A percentile compares a stretch with the other conserved stretches of the same genome.
Evolutionary conservation across 2,329 filamentous ascomycete genomes (phyloP).

Genomic region (Penicillium sp.): DNA sequence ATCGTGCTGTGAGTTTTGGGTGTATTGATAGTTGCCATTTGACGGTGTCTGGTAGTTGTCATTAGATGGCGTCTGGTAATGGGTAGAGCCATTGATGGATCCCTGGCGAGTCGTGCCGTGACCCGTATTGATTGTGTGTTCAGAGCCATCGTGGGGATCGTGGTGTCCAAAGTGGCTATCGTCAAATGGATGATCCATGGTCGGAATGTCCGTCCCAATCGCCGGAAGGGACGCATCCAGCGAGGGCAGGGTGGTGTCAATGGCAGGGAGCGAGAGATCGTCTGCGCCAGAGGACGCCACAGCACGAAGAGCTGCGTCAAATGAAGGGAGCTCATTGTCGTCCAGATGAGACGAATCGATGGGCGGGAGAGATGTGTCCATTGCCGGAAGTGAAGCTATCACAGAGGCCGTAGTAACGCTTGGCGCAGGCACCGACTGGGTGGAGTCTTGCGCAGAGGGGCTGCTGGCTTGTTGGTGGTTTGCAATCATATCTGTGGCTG

Average conservation of each 20-base stretch:
- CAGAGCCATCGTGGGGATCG: slow-evolving; percentile 16
- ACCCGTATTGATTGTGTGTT: slow-evolving; percentile 17
- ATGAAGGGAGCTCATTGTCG: slow-evolving; percentile 28
- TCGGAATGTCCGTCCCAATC: slow-evolving; percentile 35
- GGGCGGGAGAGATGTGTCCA: slow-evolving; percentile 23
- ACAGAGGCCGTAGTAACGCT: slow-evolving; percentile 17
- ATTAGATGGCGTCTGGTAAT: slow-evolving; percentile 50
- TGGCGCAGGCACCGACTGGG: slow-evolving; percentile 1
- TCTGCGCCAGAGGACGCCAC: slow-evolving; percentile 20
- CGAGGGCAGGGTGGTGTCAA: slow-evolving; percentile 29
- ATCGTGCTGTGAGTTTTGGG: slow-evolving; percentile 40
- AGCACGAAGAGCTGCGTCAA: slow-evolving; percentile 25
- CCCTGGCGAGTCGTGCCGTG: slow-evolving; percentile 25
- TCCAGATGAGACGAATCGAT: slow-evolving; percentile 28
- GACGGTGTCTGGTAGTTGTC: slow-evolving; percentile 41
- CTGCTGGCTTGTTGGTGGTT: not conserved
- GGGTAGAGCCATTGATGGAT: slow-evolving; percentile 40
- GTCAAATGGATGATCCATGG: slow-evolving; percentile 31
- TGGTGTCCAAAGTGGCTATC: slow-evolving; percentile 19
- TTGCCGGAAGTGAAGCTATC: slow-evolving; percentile 27
- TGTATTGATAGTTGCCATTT: slow-evolving; percentile 39
- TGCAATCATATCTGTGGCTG: slow-evolving; percentile 4
- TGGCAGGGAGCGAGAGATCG: slow-evolving; percentile 26
- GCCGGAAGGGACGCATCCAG: slow-evolving; percentile 32
- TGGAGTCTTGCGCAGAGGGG: not conserved